Evolutionary conservation across 2,329 filamentous ascomycete genomes (phyloP), one percentile per base, ranked within the genome.

Genomic region (Conoideocrella luteorostrata): DNA sequence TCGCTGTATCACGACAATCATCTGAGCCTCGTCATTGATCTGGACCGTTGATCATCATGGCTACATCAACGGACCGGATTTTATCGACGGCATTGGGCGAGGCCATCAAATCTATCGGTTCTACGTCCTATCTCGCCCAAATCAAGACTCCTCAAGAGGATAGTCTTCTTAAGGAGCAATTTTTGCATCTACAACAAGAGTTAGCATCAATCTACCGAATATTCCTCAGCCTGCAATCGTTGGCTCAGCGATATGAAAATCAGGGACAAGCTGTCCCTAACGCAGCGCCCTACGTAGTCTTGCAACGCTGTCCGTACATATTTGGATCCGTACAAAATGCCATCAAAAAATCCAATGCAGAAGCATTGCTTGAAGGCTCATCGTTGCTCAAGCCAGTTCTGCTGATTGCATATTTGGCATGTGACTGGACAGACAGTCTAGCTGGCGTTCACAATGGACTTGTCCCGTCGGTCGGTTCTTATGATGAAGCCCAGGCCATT

Each of bases 221-320:
- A 2, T 7, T 21, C 10, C 21, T 7, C 28, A 13, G 41, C 34
- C n/a, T 44, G 26, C 28, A 39, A 4, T 11, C 13, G 15, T 21
- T 44, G 18, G 41, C 36, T 7, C 18, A 33, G 12, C 26, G 21
- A 11, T 38, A 39, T 28, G 41, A 44, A 33, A 18, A 26, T 11
- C 13, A 13, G 7, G 41, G 41, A 5, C 26, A 32, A 13, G 18
- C 12, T 15, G 18, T 20, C 23, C 2, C 13, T 21, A 12, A 11
- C 15, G 15, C 21, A 4, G 41, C n/a, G n/a, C 18, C n/a, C 13
- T 44, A 44, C 17, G 7, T 24, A 11, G 34, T 39, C 15, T 5
- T 44, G 13, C 11, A 33, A 7, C 15, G 41, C 5, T 33, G 35
- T 21, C 22, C 9, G 5, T 4, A 21, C 18, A 24, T 39, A 22